Evolutionary conservation across 805 yeast species (phyloP), one percentile per base, ranked within the genome.

Genomic region (Zygosaccharomyces bisporus): DNA sequence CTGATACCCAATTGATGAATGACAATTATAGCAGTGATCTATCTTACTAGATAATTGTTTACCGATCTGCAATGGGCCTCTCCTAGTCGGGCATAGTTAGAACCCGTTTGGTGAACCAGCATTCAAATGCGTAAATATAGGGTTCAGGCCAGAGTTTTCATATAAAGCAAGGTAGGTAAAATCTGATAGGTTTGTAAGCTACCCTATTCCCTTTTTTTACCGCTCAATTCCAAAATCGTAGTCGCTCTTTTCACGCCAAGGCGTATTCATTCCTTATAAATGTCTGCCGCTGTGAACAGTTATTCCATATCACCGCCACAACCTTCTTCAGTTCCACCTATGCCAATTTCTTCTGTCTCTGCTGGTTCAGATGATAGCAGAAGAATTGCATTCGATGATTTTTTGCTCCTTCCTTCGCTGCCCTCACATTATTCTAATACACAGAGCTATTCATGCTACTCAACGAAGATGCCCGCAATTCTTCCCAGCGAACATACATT

Each of bases 361-460:
- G 52, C 52, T 48, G 52, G 52, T 34, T 42, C 52, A 30, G 52
- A 45, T 34, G 35, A 43, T 9, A 46, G 46, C 27, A 47, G 46
- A 21, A 47, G 43, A 29, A 45, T 39, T 9, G 51, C 56, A 13
- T 54, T 53, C 29, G 62, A 57, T 43, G 62, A 57, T 43, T 43
- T 56, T 12, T 46, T 57, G n/a, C 34, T 54, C 18, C 47, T 56
- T 14, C 53, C 58, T 3, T 41, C 50, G 21, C 24, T 46, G 10
- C 45, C 50, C 14, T 35, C 45, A 29, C 44, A 25, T 34, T 48
- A 21, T 14, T 39, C 33, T 27, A 24, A 18, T 23, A n/a, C n/a
- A 17, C 36, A 41, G 13, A 48, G 43, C 16, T 48, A 45, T 18
- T 34, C 46, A 14, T 45, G 49, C 34, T 44, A 39, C 20, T 44